Evolutionary conservation across 2,329 filamentous ascomycete species (phyloP), one percentile per base, ranked within the genome.

Genomic region (Penicillium sp.): DNA sequence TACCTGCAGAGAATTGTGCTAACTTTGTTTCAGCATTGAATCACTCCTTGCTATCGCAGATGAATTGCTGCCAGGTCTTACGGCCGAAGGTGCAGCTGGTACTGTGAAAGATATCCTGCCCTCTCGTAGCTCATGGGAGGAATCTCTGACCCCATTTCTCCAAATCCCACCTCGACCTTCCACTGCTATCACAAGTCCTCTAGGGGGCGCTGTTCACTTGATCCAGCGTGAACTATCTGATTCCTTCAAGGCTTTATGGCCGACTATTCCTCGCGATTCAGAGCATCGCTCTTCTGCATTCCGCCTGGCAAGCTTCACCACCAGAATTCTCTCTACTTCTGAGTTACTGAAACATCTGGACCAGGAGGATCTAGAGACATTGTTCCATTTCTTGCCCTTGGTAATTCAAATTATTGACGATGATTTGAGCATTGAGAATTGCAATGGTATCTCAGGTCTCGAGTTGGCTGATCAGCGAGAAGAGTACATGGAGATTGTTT

Each of bases 261-360:
- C 64, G 42, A 73, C 25, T 59, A 70, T 82, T 16, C 68, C 76
- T 31, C 80, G 87, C 41, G 91, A 96, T 68, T 77, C 81, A 4
- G 82, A 84, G 60, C 89, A 89, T 0, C 84, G 86, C 31, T 90
- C 90, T 2, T 78, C 89, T 51, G 85, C 90, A 1, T 83, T 90
- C 14, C 82, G 93, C 53, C 89, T 95, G 77, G 85, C 88, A 1
- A 79, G 88, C 46, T 96, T 91, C 69, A 82, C 85, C 0, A 78
- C 80, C 6, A 81, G 80, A 46, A 69, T 94, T 0, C 68, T 91
- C 31, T 73, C 75, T 17, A 71, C 70, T 1, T 72, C 72, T 2
- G 69, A 76, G 19, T 49, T 76, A 3, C 60, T 74, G 12, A 61
- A 69, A 14, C 60, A 64, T 33, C 48, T 77, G 8, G 61, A 71